Base-by-base conservation (phyloP, 768 basidiomycete species). In the Tricholoma flavovirens region DNA sequence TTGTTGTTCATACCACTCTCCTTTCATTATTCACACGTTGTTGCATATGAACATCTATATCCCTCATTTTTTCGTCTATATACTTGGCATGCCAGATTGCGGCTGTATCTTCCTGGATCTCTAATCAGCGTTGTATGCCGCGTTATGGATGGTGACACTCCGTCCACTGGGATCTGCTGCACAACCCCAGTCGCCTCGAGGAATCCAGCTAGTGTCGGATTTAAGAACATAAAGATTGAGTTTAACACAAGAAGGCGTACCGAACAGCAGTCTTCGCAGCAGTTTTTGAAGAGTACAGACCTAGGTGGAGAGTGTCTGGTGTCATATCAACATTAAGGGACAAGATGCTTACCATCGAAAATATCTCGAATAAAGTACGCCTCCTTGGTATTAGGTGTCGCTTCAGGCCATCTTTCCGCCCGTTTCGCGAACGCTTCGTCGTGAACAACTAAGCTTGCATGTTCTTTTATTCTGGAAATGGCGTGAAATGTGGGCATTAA, bases 111-210 rank as follows among this genome's bases (percentile, higher is more conserved):
- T 67, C 58, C 33, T 57, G 36, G 48, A 59, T 62, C 54, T 51
- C 69, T 64, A 69, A 66, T 68, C 60, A 62, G 68, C 67, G 54
- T 74, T 71, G 69, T 98, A 97, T 11, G 97, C 96, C 49, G 92
- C 86, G 64, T 87, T 91, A 79, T 99, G 97, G 65, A 98, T 98
- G 71, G 83, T 87, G 67, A 98, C 96, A 60, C 91, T 93, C 50
- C 97, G 80, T 29, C 97, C 97, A 60, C 92, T 94, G 29, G 97
- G 97, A 70, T 99, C 97, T 29, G 91, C 74, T 2, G 90, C 78
- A 67, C 96, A 97, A 55, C 96, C 96, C 96, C 96, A 99, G 70
- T 98, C 96, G 55, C 86, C 89, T 64, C 92, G 86, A 49, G 94
- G 94, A 70, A 94, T 88, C 94, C 93, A 95, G 60, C 89, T 89